Evolutionary conservation across 225 moss, liverwort and hornwort genomes (phyloP).

Genomic region (Anthoceros angustus): DNA sequence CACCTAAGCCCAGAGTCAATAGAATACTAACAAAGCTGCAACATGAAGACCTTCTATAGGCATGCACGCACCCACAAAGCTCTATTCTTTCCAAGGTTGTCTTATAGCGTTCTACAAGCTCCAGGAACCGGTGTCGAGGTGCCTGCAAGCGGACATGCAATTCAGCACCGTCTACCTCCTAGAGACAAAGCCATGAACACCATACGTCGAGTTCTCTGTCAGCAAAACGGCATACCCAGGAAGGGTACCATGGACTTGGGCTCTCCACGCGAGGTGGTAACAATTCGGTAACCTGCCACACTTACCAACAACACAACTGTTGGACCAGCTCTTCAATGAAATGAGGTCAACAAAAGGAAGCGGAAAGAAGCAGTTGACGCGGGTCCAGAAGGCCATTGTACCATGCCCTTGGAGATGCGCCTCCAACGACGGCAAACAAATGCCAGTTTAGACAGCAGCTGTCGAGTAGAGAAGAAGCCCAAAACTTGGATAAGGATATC

Average conservation of each 20-base stretch:
- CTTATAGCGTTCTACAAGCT: neutral
- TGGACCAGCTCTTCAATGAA: neutral
- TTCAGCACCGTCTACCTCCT: neutral
- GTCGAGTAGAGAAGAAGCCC: neutral
- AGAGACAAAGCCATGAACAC: neutral
- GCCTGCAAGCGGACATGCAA: neutral
- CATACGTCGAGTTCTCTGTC: neutral
- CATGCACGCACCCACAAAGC: neutral
- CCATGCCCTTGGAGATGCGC: neutral
- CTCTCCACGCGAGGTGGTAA: neutral
- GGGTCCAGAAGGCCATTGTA: neutral
- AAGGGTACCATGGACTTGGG: neutral
- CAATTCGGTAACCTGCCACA: neutral
- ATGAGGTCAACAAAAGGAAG: neutral
- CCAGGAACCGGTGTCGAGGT: neutral
- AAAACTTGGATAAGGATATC: neutral
- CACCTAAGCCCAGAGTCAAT: neutral
- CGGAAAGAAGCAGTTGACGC: neutral
- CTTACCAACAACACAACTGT: neutral
- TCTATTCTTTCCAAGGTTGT: neutral
- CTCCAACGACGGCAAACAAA: neutral
- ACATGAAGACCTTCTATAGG: too few species aligned
- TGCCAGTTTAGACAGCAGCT: neutral
- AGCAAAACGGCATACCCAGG: neutral
- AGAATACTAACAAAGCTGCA: too few species aligned